Percentiles rank a stretch among this genome's conserved stretches.
Evolutionary conservation across 345 rosid species (phyloP).

Genomic region (Lepidium africanum): DNA sequence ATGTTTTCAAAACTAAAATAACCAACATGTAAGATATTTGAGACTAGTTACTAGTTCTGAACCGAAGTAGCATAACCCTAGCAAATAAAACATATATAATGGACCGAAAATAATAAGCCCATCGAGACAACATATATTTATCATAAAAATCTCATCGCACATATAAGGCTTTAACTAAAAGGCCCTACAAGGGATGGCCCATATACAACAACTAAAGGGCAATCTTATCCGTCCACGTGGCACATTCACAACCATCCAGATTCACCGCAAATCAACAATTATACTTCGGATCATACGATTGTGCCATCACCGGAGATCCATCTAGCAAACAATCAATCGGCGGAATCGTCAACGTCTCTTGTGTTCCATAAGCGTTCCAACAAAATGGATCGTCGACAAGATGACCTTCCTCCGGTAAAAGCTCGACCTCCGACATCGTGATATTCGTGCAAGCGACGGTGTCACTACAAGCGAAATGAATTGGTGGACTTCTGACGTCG

Average conservation of each 20-base stretch:
- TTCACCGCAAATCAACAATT: conserved; percentile 34
- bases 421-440: conserved; percentile 85
- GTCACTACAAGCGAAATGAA: conserved; percentile 94
- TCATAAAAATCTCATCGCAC: conserved; percentile 49
- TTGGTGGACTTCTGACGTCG: conserved; percentile 69
- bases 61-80: background rate
- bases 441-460: conserved; percentile 87
- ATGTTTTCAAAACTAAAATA: too few relatives aligned
- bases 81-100: background rate
- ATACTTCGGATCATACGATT: conserved; percentile 27
- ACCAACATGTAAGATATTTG: too few relatives aligned
- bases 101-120: background rate
- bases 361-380: conserved; percentile 90
- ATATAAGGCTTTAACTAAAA: conserved; percentile 36
- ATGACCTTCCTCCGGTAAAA: conserved; percentile 76
- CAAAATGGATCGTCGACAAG: conserved; percentile 94
- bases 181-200: conserved; percentile 65
- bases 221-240: background rate
- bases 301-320: conserved; percentile 51
- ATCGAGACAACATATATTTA: background rate
- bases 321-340: conserved; percentile 71
- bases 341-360: conserved; percentile 77
- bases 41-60: background rate
- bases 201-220: conserved; percentile 11
- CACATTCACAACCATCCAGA: background rate